A percentile compares a stretch with the other conserved stretches of the same genome.
Conservation (phyloP, 192 early-diverging fungal genomes). For the Coemansia sp. region DNA sequence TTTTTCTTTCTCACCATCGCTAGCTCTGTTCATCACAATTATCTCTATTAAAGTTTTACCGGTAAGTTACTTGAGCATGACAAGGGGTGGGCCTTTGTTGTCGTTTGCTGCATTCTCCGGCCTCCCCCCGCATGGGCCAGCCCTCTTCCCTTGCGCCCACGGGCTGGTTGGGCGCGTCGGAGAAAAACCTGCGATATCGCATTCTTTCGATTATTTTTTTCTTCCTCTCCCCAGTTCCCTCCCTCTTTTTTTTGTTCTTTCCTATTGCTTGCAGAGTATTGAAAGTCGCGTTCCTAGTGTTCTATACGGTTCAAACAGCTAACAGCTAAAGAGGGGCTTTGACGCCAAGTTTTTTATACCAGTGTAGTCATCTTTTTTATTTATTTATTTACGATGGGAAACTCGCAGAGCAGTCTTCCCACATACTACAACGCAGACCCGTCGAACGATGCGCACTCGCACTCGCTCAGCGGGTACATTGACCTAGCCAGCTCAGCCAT, state of each 20-base stretch:
- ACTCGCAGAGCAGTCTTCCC: conserved; percentile 49
- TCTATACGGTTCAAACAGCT: too few species aligned
- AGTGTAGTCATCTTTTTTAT: not conserved
- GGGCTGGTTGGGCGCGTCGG: not conserved
- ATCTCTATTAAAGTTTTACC: not conserved
- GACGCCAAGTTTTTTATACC: not conserved
- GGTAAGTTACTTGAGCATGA: not conserved
- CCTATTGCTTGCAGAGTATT: not conserved
- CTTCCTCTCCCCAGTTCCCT: not conserved
- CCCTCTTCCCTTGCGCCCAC: not conserved
- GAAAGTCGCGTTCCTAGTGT: not conserved
- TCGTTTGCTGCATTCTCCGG: not conserved
- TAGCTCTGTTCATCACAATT: not conserved
- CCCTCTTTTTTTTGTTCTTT: not conserved
- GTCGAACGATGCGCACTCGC: conserved; percentile 38
- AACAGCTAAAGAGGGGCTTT: too few species aligned
- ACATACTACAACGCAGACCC: conserved; percentile 54
- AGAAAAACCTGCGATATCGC: not conserved
- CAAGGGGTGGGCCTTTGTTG: not conserved
- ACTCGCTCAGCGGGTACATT: conserved; percentile 46
- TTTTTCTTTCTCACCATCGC: not conserved
- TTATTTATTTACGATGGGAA: conserved; percentile 38
- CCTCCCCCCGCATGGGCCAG: not conserved
- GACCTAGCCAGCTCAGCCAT: conserved; percentile 68
- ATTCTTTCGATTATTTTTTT: not conserved